Conservation (phyloP, 352 stramenopile species). For the Globisporangium emineosum region DNA sequence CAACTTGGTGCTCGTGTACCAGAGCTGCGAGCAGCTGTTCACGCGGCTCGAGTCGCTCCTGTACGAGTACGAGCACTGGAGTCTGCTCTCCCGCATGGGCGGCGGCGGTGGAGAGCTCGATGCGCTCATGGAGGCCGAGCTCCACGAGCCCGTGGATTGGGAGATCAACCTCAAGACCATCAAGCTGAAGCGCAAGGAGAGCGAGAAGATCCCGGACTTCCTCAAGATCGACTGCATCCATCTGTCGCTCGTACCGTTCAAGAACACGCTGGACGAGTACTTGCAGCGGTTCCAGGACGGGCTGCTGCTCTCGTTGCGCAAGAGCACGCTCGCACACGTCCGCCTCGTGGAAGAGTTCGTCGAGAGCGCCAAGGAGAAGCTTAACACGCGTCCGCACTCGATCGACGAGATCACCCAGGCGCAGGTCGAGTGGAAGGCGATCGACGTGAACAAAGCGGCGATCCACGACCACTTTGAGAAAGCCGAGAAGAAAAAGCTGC, state of each 20-base stretch:
- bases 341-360: slow-evolving; percentile 89
- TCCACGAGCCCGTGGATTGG: slow-evolving; percentile 75
- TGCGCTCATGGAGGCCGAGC: slow-evolving; percentile 67
- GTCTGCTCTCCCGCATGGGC: slow-evolving; percentile 46
- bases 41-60: slow-evolving; percentile 64
- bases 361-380: slow-evolving; percentile 81
- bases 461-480: slow-evolving; percentile 63
- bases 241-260: slow-evolving; percentile 87
- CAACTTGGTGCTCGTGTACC: slow-evolving; percentile 88
- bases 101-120: slow-evolving; percentile 60
- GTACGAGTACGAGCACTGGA: slow-evolving; percentile 84
- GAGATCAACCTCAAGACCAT: slow-evolving; percentile 91
- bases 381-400: slow-evolving; percentile 86
- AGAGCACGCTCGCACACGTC: slow-evolving; percentile 76
- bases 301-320: slow-evolving; percentile 81
- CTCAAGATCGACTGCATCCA: slow-evolving; percentile 90
- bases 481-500: slow-evolving; percentile 82
- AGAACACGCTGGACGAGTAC: slow-evolving; percentile 82
- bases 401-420: slow-evolving; percentile 91
- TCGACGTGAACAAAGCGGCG: slow-evolving; percentile 58
- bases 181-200: slow-evolving; percentile 88
- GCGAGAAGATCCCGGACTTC: slow-evolving; percentile 90
- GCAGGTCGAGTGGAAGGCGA: slow-evolving; percentile 90
- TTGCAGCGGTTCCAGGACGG: slow-evolving; percentile 85
- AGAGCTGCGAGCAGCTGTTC: slow-evolving; percentile 91